These are phyloP conservation scores for Leccinum angustisporum DNA, from an alignment of 1,284 basidiomycete species.

Conservation along the genomic window DNA sequence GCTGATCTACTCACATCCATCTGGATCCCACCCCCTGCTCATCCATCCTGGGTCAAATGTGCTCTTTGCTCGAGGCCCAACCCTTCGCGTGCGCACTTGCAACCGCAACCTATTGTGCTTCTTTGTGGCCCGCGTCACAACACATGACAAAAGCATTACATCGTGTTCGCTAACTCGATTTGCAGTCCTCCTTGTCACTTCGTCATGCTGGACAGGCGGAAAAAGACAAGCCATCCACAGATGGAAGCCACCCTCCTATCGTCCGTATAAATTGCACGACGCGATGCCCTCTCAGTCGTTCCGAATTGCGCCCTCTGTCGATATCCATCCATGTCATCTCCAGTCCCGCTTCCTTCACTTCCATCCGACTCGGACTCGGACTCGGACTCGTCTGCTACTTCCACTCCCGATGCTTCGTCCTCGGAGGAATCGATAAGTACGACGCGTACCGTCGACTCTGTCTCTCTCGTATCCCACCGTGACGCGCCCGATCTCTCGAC, in stretches of 20 bases:
- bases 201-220: constrained; percentile 17
- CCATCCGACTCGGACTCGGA: not conserved
- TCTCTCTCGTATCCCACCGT: constrained; percentile 23
- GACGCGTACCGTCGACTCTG: constrained; percentile 22
- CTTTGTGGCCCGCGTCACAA: constrained; percentile 29
- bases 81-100: constrained; percentile 9
- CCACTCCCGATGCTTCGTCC: constrained; percentile 9
- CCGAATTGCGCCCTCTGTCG: constrained; percentile 5
- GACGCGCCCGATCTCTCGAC: constrained; percentile 41
- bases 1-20: constrained; percentile 11
- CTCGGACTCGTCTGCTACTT: not conserved
- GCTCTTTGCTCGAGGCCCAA: constrained; percentile 7
- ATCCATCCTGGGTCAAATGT: constrained; percentile 12
- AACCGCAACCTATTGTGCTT: constrained; percentile 23
- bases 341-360: constrained; percentile 17
- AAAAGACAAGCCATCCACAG: constrained; percentile 18
- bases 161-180: constrained; percentile 27
- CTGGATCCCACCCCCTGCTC: not conserved
- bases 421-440: constrained; percentile 26
- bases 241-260: constrained; percentile 24
- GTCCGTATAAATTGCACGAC: constrained; percentile 27
- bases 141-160: constrained; percentile 30
- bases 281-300: constrained; percentile 6
- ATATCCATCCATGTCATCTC: constrained; percentile 19
- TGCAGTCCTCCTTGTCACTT: constrained; percentile 15